Conservation (phyloP, 306 rosid genomes). For the Begonia fuchsioides region DNA sequence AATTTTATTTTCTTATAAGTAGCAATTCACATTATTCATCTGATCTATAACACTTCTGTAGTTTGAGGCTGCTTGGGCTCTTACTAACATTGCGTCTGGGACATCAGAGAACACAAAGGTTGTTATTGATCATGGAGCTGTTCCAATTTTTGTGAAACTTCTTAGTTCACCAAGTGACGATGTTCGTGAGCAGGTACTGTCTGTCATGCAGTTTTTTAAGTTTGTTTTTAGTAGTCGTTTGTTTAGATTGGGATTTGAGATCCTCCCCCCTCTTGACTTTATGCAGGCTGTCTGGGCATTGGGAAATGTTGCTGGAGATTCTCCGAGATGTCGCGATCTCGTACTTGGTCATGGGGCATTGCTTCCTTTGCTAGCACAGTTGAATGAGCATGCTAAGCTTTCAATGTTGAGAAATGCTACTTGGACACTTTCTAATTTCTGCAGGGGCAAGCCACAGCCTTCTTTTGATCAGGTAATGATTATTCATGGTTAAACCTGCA, state of each 20-base stretch:
- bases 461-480: constrained; percentile 69
- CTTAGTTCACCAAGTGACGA: constrained; percentile 82
- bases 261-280: constrained; percentile 7
- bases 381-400: constrained; percentile 83
- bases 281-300: constrained; percentile 87
- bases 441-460: constrained; percentile 98
- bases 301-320: constrained; percentile 96
- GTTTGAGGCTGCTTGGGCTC: constrained; percentile 99
- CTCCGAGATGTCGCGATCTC: constrained; percentile 88
- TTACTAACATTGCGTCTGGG: constrained; percentile 91
- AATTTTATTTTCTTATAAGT: neutral
- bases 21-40: neutral
- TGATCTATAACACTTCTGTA: constrained; percentile 16
- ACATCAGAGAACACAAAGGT: constrained; percentile 88
- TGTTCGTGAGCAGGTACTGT: constrained; percentile 81
- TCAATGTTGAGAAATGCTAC: constrained; percentile 95
- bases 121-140: constrained; percentile 79
- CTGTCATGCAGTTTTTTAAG: neutral
- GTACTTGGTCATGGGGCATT: constrained; percentile 71
- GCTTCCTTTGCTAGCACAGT: constrained; percentile 61
- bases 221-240: neutral
- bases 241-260: neutral
- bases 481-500: neutral
- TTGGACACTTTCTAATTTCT: constrained; percentile 88
- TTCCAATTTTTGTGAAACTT: constrained; percentile 75